A percentile compares a stretch with the other conserved stretches of the same genome.
phyloP scores from a whole-genome alignment of 805 yeast species.

The Starmerella powellii region DNA sequence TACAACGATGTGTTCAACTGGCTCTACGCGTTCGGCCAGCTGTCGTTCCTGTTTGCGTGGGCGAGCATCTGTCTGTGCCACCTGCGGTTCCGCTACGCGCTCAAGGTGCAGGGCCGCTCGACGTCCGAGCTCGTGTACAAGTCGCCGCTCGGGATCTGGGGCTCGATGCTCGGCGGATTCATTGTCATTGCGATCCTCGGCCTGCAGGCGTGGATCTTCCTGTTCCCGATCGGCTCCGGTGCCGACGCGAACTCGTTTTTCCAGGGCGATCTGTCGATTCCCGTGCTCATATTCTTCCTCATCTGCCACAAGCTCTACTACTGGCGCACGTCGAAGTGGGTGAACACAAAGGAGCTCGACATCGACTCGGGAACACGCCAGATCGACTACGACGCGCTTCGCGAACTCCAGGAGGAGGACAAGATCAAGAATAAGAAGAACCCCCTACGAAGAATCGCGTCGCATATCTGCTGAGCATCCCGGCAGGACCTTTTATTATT shows the following conservation, averaged over 20 bases:
- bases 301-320: constrained; percentile 24
- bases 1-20: constrained; percentile 23
- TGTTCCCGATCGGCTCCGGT: constrained; percentile 47
- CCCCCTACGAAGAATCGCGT: constrained; percentile 14
- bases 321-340: constrained; percentile 30
- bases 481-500: not conserved
- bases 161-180: constrained; percentile 50
- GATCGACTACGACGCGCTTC: constrained; percentile 41
- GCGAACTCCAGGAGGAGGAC: constrained; percentile 44
- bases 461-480: constrained; percentile 8
- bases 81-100: constrained; percentile 41
- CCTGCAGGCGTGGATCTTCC: constrained; percentile 74
- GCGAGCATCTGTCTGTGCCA: constrained; percentile 15
- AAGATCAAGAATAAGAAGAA: constrained; percentile 32
- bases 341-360: constrained; percentile 41
- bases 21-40: constrained; percentile 23
- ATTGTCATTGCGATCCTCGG: constrained; percentile 50
- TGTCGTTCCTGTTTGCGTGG: constrained; percentile 24
- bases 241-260: constrained; percentile 22
- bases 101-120: constrained; percentile 52
- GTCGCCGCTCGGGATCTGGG: constrained; percentile 57
- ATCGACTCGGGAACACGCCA: constrained; percentile 53
- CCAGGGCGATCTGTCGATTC: constrained; percentile 39
- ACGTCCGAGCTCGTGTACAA: constrained; percentile 56
- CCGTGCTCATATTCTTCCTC: constrained; percentile 16